Evolutionary conservation across 75 land plant genomes (phyloP).

Genomic region (Adiantum capillusveneris): DNA sequence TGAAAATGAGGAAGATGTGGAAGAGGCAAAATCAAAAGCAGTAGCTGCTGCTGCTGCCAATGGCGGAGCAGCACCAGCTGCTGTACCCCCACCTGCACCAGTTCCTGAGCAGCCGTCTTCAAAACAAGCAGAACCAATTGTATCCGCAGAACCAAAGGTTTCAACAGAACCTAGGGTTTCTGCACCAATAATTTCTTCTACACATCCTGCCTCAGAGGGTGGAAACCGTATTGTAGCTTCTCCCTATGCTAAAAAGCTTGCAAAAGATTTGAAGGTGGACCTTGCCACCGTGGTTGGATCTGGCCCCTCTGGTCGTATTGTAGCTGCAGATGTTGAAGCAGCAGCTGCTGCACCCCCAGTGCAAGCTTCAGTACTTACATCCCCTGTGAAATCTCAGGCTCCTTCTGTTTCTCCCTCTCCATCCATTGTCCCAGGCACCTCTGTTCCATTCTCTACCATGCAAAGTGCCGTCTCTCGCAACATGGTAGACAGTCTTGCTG

Average conservation of each 20-base stretch:
- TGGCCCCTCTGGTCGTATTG: slow-evolving; percentile 75
- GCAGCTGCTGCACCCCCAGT: slow-evolving; percentile 35
- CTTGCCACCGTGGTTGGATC: slow-evolving; percentile 53
- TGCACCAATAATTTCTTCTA: background rate
- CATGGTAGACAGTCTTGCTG: slow-evolving; percentile 84
- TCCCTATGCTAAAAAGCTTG: slow-evolving; percentile 87
- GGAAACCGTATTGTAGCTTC: slow-evolving; percentile 62
- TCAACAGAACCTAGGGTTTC: slow-evolving; percentile 2
- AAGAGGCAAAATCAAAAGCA: slow-evolving; percentile 28
- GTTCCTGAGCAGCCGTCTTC: slow-evolving; percentile 2
- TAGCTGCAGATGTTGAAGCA: slow-evolving; percentile 63
- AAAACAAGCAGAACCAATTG: slow-evolving; percentile 4
- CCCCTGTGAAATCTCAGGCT: slow-evolving; percentile 13
- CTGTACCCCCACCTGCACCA: slow-evolving; percentile 14
- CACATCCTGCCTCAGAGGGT: slow-evolving; percentile 19
- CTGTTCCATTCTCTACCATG: slow-evolving; percentile 86
- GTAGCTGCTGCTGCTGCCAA: slow-evolving; percentile 22
- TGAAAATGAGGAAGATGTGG: slow-evolving; percentile 71
- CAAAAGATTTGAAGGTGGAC: slow-evolving; percentile 86
- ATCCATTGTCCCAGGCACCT: slow-evolving; percentile 41
- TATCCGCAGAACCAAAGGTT: slow-evolving; percentile 7
- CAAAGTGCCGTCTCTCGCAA: slow-evolving; percentile 85
- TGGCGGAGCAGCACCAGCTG: slow-evolving; percentile 7
- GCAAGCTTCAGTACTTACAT: slow-evolving; percentile 12
- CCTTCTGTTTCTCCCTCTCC: slow-evolving; percentile 17